These are phyloP conservation scores for Dalbergia cochinchinensis DNA, from an alignment of 306 rosid species.

Conservation along the genomic window DNA sequence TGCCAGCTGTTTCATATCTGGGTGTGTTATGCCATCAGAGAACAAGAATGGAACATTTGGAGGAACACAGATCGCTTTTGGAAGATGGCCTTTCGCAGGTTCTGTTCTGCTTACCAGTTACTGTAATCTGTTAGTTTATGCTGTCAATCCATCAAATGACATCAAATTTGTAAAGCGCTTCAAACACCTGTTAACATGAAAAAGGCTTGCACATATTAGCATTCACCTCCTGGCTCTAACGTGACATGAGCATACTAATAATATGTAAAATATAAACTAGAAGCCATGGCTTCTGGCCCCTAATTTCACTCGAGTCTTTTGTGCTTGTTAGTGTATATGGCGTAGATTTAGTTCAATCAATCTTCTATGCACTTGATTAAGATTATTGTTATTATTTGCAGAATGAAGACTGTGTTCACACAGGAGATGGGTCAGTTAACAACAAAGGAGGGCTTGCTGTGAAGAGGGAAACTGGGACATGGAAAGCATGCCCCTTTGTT, in stretches of 20 bases:
- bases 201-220: background rate
- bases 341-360: conserved; percentile 5
- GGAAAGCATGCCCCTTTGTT: conserved; percentile 74
- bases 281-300: background rate
- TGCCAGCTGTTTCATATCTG: background rate
- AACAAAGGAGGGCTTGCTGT: conserved; percentile 56
- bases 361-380: background rate
- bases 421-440: conserved; percentile 69
- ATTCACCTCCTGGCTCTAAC: background rate
- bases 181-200: background rate
- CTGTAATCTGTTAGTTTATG: background rate
- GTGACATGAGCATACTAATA: background rate
- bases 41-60: conserved; percentile 40
- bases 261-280: background rate
- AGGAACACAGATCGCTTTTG: conserved; percentile 34
- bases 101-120: conserved; percentile 8
- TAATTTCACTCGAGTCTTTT: background rate
- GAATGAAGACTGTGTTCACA: conserved; percentile 49
- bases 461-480: conserved; percentile 59
- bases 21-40: background rate
- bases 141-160: background rate
- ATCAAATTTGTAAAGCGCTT: background rate
- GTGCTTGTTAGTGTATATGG: background rate
- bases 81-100: conserved; percentile 57
- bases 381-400: conserved; percentile 28